Conservation (phyloP, 306 rosid species). For the Lathyrus oleraceus region DNA sequence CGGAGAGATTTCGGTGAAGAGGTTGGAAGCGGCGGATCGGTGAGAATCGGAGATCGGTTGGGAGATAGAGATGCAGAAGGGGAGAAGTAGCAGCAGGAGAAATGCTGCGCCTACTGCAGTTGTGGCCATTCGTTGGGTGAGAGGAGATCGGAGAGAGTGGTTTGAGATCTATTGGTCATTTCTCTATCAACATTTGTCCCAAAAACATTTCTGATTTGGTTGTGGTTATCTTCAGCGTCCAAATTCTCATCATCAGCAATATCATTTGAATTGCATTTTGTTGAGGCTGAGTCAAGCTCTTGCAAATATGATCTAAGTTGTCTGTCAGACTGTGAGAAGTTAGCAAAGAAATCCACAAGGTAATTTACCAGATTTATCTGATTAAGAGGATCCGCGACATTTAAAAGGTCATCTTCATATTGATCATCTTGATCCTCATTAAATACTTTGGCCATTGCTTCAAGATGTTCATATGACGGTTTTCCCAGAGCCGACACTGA, state of each 20-base stretch:
- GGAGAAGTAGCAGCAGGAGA: conserved; percentile 56
- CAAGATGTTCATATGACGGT: conserved; percentile 73
- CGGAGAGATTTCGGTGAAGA: conserved; percentile 45
- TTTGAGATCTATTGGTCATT: no score
- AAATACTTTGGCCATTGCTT: conserved; percentile 78
- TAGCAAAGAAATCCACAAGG: conserved; percentile 66
- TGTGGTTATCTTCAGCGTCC: no score
- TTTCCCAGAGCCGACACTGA: conserved; percentile 57
- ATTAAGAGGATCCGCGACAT: conserved; percentile 80
- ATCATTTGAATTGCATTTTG: conserved; percentile 61
- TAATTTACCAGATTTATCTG: conserved; percentile 80
- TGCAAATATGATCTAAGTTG: conserved; percentile 62
- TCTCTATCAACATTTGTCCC: no score
- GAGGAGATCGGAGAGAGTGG: no score
- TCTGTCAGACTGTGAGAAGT: conserved; percentile 61
- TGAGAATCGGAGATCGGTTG: conserved; percentile 82
- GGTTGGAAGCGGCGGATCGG: conserved; percentile 70
- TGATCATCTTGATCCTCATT: conserved; percentile 79
- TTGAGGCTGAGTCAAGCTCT: conserved; percentile 72
- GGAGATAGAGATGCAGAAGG: conserved; percentile 58
- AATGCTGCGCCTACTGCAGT: conserved; percentile 44
- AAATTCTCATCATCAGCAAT: conserved; percentile 46
- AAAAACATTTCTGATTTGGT: no score
- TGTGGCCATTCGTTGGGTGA: conserved; percentile 87
- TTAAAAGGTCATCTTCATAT: conserved; percentile 70